Evolutionary conservation across 1,284 basidiomycete genomes (phyloP).

Genomic region (Pyrrhoderma noxium): DNA sequence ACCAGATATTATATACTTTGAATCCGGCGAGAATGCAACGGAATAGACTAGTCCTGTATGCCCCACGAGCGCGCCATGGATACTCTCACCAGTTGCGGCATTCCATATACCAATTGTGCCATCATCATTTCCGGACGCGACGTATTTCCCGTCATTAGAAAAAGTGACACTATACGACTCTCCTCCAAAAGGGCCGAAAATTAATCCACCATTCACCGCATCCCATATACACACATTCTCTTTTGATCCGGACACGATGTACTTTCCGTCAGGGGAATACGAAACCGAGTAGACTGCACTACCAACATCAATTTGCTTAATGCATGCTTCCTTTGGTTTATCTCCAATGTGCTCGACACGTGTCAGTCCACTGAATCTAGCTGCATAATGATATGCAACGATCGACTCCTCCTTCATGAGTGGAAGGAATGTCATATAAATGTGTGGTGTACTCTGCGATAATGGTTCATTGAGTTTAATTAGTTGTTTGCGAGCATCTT

Average conservation of each 20-base stretch:
- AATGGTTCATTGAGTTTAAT: not conserved
- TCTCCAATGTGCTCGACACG: no score
- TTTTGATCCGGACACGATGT: not conserved
- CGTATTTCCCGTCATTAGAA: not conserved
- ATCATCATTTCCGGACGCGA: not conserved
- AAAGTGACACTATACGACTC: not conserved
- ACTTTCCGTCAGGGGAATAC: not conserved
- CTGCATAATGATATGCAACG: not conserved
- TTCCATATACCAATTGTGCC: no score
- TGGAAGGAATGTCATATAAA: not conserved
- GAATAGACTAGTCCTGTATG: not conserved
- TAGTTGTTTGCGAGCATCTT: no score
- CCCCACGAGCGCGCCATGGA: no score
- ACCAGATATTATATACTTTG: not conserved
- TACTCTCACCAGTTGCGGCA: not conserved
- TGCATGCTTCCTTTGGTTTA: no score
- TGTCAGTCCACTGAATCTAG: no score
- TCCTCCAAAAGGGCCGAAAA: no score
- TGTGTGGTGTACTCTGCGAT: not conserved
- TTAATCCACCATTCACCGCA: not conserved
- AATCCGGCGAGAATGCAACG: not conserved
- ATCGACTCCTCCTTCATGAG: constrained; percentile 16
- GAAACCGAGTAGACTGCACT: not conserved
- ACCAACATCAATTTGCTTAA: not conserved
- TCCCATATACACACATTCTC: not conserved